Conservation (phyloP, 306 rosid species). For the Argentina anserina region DNA sequence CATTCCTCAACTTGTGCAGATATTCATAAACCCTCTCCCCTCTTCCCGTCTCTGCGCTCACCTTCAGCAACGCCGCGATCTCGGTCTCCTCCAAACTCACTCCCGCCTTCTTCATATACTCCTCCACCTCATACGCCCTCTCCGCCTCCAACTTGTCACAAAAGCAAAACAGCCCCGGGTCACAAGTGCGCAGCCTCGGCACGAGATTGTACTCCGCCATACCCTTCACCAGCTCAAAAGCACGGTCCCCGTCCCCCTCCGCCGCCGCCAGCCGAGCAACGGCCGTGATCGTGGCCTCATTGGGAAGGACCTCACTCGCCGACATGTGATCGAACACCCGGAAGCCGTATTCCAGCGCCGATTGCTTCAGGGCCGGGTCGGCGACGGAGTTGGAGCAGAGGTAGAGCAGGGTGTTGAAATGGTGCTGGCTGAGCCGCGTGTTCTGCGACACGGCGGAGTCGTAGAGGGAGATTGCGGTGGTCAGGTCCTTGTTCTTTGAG, state of each 20-base stretch:
- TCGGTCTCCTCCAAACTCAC: constrained; percentile 63
- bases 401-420: constrained; percentile 81
- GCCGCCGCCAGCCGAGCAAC: too few species aligned
- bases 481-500: constrained; percentile 58
- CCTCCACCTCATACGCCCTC: constrained; percentile 76
- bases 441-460: constrained; percentile 41
- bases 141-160: constrained; percentile 59
- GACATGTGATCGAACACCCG: constrained; percentile 57
- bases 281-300: constrained; percentile 79
- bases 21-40: constrained; percentile 66
- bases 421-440: constrained; percentile 51
- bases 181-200: constrained; percentile 69
- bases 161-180: constrained; percentile 64
- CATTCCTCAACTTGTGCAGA: constrained; percentile 65
- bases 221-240: constrained; percentile 47
- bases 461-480: constrained; percentile 47
- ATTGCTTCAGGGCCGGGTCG: constrained; percentile 38
- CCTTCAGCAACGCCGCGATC: constrained; percentile 60
- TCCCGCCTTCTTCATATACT: constrained; percentile 48
- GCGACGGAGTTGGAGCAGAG: constrained; percentile 63
- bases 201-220: constrained; percentile 34
- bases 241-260: too few species aligned
- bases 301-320: constrained; percentile 40
- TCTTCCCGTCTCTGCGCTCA: constrained; percentile 48
- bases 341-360: constrained; percentile 55